Base-by-base conservation (phyloP, 2,329 filamentous ascomycete species). In the Penicillium sp. region DNA sequence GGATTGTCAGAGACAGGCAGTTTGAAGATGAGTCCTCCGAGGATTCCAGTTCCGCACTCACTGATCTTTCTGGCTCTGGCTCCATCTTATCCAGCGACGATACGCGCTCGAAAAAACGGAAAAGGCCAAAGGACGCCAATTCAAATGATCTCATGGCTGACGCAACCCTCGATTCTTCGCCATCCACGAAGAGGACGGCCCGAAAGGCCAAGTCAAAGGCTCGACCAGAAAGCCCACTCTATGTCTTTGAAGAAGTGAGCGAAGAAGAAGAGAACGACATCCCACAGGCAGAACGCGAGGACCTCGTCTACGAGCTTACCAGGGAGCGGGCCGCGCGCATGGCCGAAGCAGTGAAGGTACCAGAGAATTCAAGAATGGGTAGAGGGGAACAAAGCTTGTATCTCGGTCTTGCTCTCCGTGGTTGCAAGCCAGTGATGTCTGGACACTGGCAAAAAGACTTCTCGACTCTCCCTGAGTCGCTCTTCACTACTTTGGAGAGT, bases 401-500 rank as follows among this genome's bases (percentile, higher is more conserved):
- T 48, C 70, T 73, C 41, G 74, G 74, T 41, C 68, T 81, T 19
- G 69, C 69, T 4, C 70, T 74, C 62, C 75, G 78, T 28, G 78
- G 78, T 11, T 74, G 72, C 36, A 77, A 80, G 59, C 73, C 78
- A 7, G 57, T 81, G 1, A 55, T 81, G 9, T 75, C 76, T 2
- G 56, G 59, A 9, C 63, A 64, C 44, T 80, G 77, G 76, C 63
- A 67, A 30, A 58, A 70, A 34, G 77, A 80, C 47, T 79, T 80
- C 46, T 60, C 63, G 7, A 77, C 72, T 11, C 55, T 81, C 10
- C 78, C 78, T 2, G 65, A 71, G 7, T 64, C 68, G 7, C 57
- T 81, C 2, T 81, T 81, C 58, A 69, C 71, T 7, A 21, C 47
- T 7, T 37, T 33, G 1, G 49, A 28, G 7, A 29, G 36, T 10